These are phyloP conservation scores for Yamadazyma sp. DNA, from an alignment of 1,139 yeast species.

Conservation along the genomic window DNA sequence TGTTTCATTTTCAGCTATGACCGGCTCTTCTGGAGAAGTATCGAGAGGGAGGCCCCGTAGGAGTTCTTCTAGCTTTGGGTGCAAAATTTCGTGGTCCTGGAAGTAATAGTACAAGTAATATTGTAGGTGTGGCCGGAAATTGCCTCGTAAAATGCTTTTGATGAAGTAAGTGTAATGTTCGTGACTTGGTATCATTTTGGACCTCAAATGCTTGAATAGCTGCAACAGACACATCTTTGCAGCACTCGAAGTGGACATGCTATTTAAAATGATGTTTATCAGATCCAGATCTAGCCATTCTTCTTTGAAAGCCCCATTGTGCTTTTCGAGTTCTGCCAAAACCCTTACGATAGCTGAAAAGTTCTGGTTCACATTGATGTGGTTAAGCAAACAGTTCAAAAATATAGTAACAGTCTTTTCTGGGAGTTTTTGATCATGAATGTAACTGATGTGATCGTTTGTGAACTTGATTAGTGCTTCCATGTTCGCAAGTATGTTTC, in stretches of 20 bases:
- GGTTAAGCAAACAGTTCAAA: slow-evolving; percentile 40
- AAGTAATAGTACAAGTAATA: slow-evolving; percentile 28
- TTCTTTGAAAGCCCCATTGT: slow-evolving; percentile 15
- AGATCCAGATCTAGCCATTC: slow-evolving; percentile 33
- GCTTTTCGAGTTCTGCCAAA: slow-evolving; percentile 20
- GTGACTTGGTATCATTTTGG: slow-evolving; percentile 13
- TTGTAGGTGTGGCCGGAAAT: slow-evolving; percentile 26
- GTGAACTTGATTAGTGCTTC: slow-evolving; percentile 25
- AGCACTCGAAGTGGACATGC: slow-evolving; percentile 30
- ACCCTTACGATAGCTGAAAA: slow-evolving; percentile 31
- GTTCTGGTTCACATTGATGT: slow-evolving; percentile 35
- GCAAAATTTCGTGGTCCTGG: slow-evolving; percentile 17
- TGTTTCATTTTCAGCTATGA: slow-evolving; percentile 5
- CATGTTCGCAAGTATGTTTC: slow-evolving; percentile 36
- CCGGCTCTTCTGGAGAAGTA: slow-evolving; percentile 11
- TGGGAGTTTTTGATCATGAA: slow-evolving; percentile 18
- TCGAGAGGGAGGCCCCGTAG: slow-evolving; percentile 18
- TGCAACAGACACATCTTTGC: slow-evolving; percentile 27
- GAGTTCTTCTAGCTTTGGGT: slow-evolving; percentile 13
- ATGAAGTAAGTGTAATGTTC: slow-evolving; percentile 23
- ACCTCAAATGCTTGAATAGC: slow-evolving; percentile 24
- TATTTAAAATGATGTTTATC: slow-evolving; percentile 29
- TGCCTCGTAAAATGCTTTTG: slow-evolving; percentile 28
- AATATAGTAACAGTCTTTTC: slow-evolving; percentile 28
- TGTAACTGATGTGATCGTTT: slow-evolving; percentile 25